Conservation (phyloP, 1,284 basidiomycete genomes). For the Apiotrichum gamsii region DNA sequence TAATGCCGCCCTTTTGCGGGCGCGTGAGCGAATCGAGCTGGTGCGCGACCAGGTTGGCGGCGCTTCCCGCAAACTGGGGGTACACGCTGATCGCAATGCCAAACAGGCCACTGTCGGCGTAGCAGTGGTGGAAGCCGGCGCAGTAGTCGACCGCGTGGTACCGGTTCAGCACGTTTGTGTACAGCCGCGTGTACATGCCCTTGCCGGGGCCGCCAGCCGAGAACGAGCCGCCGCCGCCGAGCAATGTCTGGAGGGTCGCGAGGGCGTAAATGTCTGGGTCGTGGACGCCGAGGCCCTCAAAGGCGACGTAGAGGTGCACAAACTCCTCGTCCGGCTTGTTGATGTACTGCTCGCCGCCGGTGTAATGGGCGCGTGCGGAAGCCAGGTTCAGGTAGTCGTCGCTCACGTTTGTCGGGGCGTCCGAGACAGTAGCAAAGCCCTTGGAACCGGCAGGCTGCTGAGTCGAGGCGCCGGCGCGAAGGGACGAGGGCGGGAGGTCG, state of each 20-base stretch:
- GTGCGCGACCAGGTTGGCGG: constrained; percentile 78
- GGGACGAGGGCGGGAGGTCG: constrained; percentile 12
- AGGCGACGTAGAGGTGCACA: constrained; percentile 88
- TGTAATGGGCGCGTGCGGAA: constrained; percentile 62
- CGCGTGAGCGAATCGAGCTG: constrained; percentile 56
- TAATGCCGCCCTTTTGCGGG: constrained; percentile 42
- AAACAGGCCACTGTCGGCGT: constrained; percentile 89
- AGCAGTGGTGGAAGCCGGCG: constrained; percentile 97
- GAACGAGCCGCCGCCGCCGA: constrained; percentile 82
- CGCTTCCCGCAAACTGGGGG: constrained; percentile 58
- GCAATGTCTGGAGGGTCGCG: constrained; percentile 88
- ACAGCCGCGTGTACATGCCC: constrained; percentile 96
- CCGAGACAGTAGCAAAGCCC: constrained; percentile 27
- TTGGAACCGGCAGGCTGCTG: constrained; percentile 61
- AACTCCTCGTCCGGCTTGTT: constrained; percentile 64
- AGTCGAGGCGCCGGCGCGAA: constrained; percentile 49
- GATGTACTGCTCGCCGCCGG: constrained; percentile 72
- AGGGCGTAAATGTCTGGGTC: constrained; percentile 92
- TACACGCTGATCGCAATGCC: constrained; percentile 88
- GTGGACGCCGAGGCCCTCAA: constrained; percentile 85
- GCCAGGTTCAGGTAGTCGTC: constrained; percentile 44
- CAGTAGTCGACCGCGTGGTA: constrained; percentile 93
- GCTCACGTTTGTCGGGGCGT: constrained; percentile 23
- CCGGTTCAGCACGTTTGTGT: constrained; percentile 95
- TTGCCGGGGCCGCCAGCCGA: constrained; percentile 82